Percentiles rank a stretch among this genome's conserved stretches.
Evolutionary conservation across 352 stramenopile species (phyloP).

Genomic region (Pythium pyrilobum): DNA sequence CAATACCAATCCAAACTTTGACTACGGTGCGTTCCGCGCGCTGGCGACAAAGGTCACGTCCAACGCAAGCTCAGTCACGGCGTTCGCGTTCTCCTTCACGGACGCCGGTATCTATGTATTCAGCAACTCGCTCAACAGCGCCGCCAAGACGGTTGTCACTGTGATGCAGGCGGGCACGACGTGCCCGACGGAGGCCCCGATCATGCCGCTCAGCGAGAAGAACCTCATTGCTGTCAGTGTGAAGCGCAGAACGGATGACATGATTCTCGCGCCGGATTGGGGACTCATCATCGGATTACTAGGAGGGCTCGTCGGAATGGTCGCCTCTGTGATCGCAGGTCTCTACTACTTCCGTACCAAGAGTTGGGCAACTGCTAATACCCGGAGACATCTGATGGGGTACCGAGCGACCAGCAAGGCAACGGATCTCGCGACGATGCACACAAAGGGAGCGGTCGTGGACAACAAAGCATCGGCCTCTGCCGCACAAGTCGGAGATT

Average conservation of each 20-base stretch:
- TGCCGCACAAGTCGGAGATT: background rate
- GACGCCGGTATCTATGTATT: conserved; percentile 88
- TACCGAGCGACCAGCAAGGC: conserved; percentile 31
- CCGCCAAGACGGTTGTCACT: conserved; percentile 68
- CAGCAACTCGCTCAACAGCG: conserved; percentile 64
- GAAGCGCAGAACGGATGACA: conserved; percentile 64
- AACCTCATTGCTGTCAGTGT: conserved; percentile 84
- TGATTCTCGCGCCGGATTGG: conserved; percentile 90
- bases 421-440: conserved; percentile 48
- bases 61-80: conserved; percentile 50
- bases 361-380: conserved; percentile 45
- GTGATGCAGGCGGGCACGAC: conserved; percentile 74
- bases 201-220: conserved; percentile 79
- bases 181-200: conserved; percentile 75
- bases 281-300: conserved; percentile 73
- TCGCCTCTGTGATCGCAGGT: conserved; percentile 65
- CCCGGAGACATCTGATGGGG: conserved; percentile 24
- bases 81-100: conserved; percentile 87
- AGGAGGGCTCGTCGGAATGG: conserved; percentile 64
- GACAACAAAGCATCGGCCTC: conserved; percentile 22
- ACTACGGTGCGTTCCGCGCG: conserved; percentile 83
- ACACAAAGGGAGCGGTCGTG: conserved; percentile 63
- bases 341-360: conserved; percentile 84
- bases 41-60: conserved; percentile 58
- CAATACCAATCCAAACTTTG: conserved; percentile 91